A percentile compares a stretch with the other conserved stretches of the same genome.
Evolutionary conservation across 1,284 basidiomycete genomes (phyloP).

Genomic region (Trichosporon sp.): DNA sequence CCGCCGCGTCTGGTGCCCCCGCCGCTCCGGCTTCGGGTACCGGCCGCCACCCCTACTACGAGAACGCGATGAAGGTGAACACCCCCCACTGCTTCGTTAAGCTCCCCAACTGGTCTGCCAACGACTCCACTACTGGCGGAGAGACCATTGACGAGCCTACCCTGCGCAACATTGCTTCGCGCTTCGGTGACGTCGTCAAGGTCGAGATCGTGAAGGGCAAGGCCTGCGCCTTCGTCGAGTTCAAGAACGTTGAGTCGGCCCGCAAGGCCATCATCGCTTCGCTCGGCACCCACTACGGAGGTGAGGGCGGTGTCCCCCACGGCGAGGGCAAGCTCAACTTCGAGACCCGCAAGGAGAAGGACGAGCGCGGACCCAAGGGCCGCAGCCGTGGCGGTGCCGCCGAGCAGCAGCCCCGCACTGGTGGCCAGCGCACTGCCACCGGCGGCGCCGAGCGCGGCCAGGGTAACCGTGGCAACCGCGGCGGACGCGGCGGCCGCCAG

Average conservation of each 20-base stretch:
- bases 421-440: slow-evolving; percentile 11
- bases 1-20: slow-evolving; percentile 25
- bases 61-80: slow-evolving; percentile 60
- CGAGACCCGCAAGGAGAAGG: slow-evolving; percentile 84
- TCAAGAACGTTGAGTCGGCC: slow-evolving; percentile 70
- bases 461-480: slow-evolving; percentile 4
- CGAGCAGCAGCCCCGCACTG: slow-evolving; percentile 11
- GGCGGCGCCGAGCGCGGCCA: slow-evolving; percentile 11
- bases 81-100: slow-evolving; percentile 83
- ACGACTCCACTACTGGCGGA: slow-evolving; percentile 59
- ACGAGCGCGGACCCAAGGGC: slow-evolving; percentile 56
- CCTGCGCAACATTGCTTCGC: slow-evolving; percentile 60
- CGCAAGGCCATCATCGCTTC: slow-evolving; percentile 75
- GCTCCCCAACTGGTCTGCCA: slow-evolving; percentile 50
- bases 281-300: slow-evolving; percentile 62
- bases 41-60: slow-evolving; percentile 53
- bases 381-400: slow-evolving; percentile 14
- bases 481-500: slow-evolving; percentile 9
- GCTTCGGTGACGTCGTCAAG: slow-evolving; percentile 83
- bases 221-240: slow-evolving; percentile 94
- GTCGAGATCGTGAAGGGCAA: slow-evolving; percentile 81
- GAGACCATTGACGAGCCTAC: slow-evolving; percentile 64
- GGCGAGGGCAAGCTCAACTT: slow-evolving; percentile 63
- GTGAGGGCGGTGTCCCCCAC: slow-evolving; percentile 77
- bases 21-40: slow-evolving; percentile 14